Percentiles rank a stretch among this genome's conserved stretches.
Evolutionary conservation across 345 rosid genomes (phyloP).

Genomic region (Passiflora organensis): DNA sequence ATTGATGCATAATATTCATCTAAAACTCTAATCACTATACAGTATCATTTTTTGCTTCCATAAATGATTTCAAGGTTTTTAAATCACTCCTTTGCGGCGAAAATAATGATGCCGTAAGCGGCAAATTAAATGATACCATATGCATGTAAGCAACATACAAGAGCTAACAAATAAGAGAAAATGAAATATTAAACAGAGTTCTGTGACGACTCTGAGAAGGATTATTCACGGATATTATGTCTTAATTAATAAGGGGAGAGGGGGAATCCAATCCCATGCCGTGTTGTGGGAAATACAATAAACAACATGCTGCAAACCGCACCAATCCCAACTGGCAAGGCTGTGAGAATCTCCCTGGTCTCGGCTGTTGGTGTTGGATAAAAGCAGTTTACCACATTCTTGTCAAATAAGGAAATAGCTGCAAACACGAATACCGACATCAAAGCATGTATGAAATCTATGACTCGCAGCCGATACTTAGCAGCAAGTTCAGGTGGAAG

Average conservation of each 20-base stretch:
- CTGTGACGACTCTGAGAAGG: neutral
- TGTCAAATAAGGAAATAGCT: slow-evolving; percentile 69
- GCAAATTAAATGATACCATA: no score
- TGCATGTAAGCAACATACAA: neutral
- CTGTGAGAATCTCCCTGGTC: slow-evolving; percentile 61
- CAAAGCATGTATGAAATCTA: slow-evolving; percentile 73
- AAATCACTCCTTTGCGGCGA: no score
- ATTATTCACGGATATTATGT: neutral
- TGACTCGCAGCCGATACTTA: slow-evolving; percentile 45
- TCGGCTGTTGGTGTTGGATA: slow-evolving; percentile 66
- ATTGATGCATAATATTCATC: no score
- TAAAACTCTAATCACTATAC: no score
- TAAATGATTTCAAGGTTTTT: no score
- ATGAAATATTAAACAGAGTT: neutral
- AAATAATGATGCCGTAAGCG: no score
- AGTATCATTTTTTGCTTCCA: no score
- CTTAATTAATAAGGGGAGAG: slow-evolving; percentile 25
- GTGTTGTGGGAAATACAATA: slow-evolving; percentile 69
- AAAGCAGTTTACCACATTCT: slow-evolving; percentile 65
- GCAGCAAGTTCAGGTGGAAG: slow-evolving; percentile 50
- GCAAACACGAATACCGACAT: slow-evolving; percentile 74
- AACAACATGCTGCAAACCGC: slow-evolving; percentile 73
- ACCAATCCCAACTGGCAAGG: slow-evolving; percentile 80
- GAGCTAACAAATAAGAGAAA: neutral
- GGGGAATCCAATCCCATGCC: slow-evolving; percentile 93